phyloP scores from a whole-genome alignment of 1,284 basidiomycete genomes.

The Ceratobasidium sp. region DNA sequence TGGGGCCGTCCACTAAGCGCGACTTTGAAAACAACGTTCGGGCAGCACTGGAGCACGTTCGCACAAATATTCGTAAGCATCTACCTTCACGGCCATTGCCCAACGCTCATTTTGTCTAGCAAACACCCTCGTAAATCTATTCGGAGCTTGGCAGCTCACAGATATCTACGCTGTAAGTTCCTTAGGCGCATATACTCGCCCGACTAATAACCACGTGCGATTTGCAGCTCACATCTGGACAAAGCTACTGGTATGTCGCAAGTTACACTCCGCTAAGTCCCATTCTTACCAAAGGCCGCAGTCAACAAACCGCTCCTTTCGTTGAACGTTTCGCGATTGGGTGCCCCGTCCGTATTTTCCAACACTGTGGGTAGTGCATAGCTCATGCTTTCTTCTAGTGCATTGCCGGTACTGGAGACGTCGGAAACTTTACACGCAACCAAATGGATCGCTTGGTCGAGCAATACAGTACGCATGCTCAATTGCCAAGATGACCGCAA shows the following conservation, averaged over 20 bases:
- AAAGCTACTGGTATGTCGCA: constrained; percentile 54
- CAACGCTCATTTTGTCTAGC: constrained; percentile 2
- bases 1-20: constrained; percentile 53
- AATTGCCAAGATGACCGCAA: background rate
- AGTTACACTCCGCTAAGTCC: background rate
- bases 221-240: background rate
- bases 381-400: background rate
- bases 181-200: background rate
- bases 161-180: constrained; percentile 56
- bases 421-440: constrained; percentile 55
- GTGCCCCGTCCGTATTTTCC: constrained; percentile 52
- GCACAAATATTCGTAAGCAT: constrained; percentile 56
- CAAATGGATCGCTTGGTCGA: constrained; percentile 57
- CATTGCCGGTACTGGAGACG: constrained; percentile 50
- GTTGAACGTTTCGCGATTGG: constrained; percentile 54
- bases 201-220: background rate
- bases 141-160: constrained; percentile 57
- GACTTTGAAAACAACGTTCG: constrained; percentile 55
- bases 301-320: constrained; percentile 50
- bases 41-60: constrained; percentile 54
- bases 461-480: constrained; percentile 52
- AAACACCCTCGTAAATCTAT: constrained; percentile 49
- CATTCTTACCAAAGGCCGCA: constrained; percentile 42
- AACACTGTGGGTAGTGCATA: no score
- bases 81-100: constrained; percentile 42